Evolutionary conservation across 495 filamentous ascomycete genomes (phyloP).

Genomic region (Pseudoneurospora amorphoporcata): DNA sequence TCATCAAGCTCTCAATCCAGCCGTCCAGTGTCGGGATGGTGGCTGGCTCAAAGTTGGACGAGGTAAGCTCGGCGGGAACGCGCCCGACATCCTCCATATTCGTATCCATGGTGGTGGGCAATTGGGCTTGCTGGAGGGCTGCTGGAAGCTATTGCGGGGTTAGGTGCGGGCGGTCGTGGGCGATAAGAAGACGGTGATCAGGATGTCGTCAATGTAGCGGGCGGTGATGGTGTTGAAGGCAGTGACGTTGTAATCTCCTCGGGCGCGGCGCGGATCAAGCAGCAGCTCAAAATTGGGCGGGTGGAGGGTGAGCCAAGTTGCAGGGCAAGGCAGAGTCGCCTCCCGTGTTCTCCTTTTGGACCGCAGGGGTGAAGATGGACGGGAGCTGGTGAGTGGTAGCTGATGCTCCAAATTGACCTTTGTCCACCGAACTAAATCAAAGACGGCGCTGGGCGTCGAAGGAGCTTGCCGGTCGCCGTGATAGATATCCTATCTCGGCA

Average conservation of each 20-base stretch:
- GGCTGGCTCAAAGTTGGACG: conserved; percentile 66
- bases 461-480: background rate
- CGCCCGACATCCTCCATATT: conserved; percentile 97
- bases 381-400: background rate
- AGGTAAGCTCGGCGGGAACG: conserved; percentile 69
- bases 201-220: background rate
- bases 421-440: background rate
- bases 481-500: background rate
- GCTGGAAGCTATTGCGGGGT: background rate
- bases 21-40: conserved; percentile 90
- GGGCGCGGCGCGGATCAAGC: conserved; percentile 9
- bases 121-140: conserved; percentile 2
- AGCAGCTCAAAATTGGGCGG: conserved; percentile 19
- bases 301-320: conserved; percentile 7
- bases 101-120: conserved; percentile 64
- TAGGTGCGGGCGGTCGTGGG: background rate
- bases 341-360: background rate
- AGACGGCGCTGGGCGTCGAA: background rate
- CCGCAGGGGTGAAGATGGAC: background rate
- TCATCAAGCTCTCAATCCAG: conserved; percentile 98
- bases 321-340: background rate
- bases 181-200: background rate
- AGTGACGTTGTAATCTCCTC: conserved; percentile 7
- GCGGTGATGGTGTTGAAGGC: conserved; percentile 1
- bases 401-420: background rate